phyloP scores from a whole-genome alignment of 495 filamentous ascomycete genomes.

The Aspergillus homomorphus region DNA sequence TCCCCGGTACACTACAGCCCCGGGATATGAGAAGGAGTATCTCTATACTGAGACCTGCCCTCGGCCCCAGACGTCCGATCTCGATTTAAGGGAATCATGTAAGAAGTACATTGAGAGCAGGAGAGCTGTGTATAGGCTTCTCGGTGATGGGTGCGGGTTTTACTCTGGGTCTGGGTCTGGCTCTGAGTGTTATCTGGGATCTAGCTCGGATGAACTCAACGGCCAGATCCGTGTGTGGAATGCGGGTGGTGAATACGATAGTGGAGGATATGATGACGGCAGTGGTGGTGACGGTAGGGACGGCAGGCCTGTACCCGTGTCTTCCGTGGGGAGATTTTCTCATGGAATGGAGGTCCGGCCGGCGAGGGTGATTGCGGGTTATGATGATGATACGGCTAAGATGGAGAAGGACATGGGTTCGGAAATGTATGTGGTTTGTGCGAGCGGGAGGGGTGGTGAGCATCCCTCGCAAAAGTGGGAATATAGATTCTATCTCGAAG shows the following conservation, averaged over 20 bases:
- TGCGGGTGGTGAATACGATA: not conserved
- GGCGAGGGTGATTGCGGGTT: not conserved
- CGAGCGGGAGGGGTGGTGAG: not conserved
- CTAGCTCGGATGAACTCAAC: too few relatives aligned
- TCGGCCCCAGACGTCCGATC: too few relatives aligned
- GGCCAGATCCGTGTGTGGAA: not conserved
- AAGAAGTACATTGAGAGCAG: conserved; percentile 5
- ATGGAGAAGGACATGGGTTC: not conserved
- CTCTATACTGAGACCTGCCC: conserved; percentile 28
- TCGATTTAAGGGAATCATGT: not conserved
- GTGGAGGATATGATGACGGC: conserved; percentile 5
- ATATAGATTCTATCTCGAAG: conserved; percentile 33
- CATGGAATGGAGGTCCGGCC: conserved; percentile 7
- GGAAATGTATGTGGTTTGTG: conserved; percentile 8
- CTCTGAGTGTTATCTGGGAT: too few relatives aligned
- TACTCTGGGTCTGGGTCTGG: too few relatives aligned
- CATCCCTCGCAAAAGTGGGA: conserved; percentile 7
- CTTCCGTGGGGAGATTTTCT: not conserved
- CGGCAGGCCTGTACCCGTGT: too few relatives aligned
- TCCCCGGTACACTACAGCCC: conserved; percentile 43
- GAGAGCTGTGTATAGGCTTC: not conserved
- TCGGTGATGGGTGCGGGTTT: not conserved
- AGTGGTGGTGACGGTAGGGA: too few relatives aligned
- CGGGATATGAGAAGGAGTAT: conserved; percentile 31
- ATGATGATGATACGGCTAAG: too few relatives aligned